These are phyloP conservation scores for Heterobasidion occidentale DNA, from an alignment of 1,284 basidiomycete species.

Conservation along the genomic window DNA sequence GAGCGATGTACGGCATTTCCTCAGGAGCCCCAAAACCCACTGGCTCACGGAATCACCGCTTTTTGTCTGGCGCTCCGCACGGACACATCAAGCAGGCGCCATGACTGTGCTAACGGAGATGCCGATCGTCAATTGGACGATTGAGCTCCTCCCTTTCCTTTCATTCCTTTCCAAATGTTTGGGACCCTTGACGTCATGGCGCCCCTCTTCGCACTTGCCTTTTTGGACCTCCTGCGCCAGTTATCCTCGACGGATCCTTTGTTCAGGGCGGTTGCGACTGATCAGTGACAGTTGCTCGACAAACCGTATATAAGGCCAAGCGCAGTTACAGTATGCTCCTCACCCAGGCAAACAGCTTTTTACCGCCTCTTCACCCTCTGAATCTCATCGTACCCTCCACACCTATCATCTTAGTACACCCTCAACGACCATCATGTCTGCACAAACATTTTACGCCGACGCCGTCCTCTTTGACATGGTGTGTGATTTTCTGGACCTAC, in stretches of 20 bases:
- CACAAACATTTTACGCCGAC: slow-evolving; percentile 26
- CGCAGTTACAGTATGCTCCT: background rate
- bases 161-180: background rate
- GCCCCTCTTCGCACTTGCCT: background rate
- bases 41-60: background rate
- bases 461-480: slow-evolving; percentile 75
- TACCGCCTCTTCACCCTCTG: too few species aligned
- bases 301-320: background rate
- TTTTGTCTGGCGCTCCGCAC: background rate
- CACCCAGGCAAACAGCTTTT: background rate
- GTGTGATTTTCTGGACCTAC: background rate
- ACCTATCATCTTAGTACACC: too few species aligned
- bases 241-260: too few species aligned
- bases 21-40: background rate
- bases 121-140: background rate
- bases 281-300: background rate
- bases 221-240: too few species aligned
- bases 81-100: background rate
- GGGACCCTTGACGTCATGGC: background rate
- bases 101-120: background rate
- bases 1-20: background rate
- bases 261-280: too few species aligned
- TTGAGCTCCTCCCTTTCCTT: background rate
- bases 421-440: background rate
- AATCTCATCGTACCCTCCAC: too few species aligned